Evolutionary conservation across 2,329 filamentous ascomycete species (phyloP).

Genomic region (Hyphodiscus sp.): DNA sequence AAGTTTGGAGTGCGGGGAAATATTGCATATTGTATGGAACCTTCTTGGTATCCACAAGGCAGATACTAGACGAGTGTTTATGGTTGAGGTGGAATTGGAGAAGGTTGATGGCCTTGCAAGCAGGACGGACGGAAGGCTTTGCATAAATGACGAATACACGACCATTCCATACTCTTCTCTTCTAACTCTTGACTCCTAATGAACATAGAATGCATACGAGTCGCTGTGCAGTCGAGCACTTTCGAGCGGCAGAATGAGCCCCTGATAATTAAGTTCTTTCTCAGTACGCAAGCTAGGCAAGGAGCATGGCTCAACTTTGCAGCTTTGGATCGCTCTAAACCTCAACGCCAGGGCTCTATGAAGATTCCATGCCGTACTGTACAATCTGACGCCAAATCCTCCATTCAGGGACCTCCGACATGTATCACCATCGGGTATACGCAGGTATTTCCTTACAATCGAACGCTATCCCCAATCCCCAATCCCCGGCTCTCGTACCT

Average conservation of each 20-base stretch:
- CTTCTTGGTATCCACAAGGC: slow-evolving; percentile 19
- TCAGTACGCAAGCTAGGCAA: not conserved
- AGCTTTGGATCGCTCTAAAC: not conserved
- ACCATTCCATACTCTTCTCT: not conserved
- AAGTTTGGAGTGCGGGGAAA: not conserved
- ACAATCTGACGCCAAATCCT: not conserved
- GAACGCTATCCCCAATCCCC: not conserved
- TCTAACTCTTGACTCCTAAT: not conserved
- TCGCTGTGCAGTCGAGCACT: not conserved
- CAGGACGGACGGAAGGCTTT: not conserved
- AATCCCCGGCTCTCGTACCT: not conserved
- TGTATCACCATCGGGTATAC: not conserved
- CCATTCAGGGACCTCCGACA: not conserved
- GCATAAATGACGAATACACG: slow-evolving; percentile 3
- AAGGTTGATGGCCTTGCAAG: not conserved
- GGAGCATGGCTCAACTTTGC: not conserved
- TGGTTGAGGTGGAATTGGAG: slow-evolving; percentile 1
- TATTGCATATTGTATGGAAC: not conserved
- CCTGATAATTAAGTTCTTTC: not conserved
- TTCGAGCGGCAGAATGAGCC: not conserved
- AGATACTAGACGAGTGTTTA: slow-evolving; percentile 27
- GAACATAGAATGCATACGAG: no score
- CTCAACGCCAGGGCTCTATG: not conserved
- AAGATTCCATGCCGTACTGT: not conserved
- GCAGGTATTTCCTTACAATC: not conserved